Percentiles rank a stretch among this genome's conserved stretches.
phyloP scores from a whole-genome alignment of 192 early-diverging fungal genomes.

The Chytriomyces sp. region DNA sequence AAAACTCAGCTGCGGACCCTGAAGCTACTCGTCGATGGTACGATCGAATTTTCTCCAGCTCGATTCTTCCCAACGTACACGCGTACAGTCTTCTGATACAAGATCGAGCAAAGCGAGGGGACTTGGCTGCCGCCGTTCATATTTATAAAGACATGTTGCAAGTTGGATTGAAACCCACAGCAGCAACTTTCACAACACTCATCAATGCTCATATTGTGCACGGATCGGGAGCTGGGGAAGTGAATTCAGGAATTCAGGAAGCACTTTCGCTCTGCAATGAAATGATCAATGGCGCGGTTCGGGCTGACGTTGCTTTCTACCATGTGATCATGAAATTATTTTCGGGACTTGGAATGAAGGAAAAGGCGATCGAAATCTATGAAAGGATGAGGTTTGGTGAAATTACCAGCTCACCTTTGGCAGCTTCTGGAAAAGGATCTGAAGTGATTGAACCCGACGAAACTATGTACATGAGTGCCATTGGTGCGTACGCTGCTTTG shows the following conservation, averaged over 20 bases:
- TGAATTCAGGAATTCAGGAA: slow-evolving; percentile 2
- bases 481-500: slow-evolving; percentile 8
- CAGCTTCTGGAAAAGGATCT: neutral
- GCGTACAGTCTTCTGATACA: slow-evolving; percentile 36
- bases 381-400: slow-evolving; percentile 14
- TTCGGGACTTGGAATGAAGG: slow-evolving; percentile 7
- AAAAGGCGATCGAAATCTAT: slow-evolving; percentile 6
- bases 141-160: slow-evolving; percentile 33
- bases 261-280: slow-evolving; percentile 22
- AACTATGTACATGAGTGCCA: slow-evolving; percentile 29
- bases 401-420: neutral
- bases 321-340: slow-evolving; percentile 34
- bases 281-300: slow-evolving; percentile 18
- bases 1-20: slow-evolving; percentile 12
- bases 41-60: slow-evolving; percentile 33
- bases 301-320: slow-evolving; percentile 29
- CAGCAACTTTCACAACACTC: slow-evolving; percentile 33
- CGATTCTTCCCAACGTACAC: slow-evolving; percentile 34
- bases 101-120: slow-evolving; percentile 25
- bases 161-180: slow-evolving; percentile 20
- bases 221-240: neutral
- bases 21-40: slow-evolving; percentile 37
- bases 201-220: slow-evolving; percentile 24
- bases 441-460: slow-evolving; percentile 28
- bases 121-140: slow-evolving; percentile 30